phyloP scores from a whole-genome alignment of 2,329 filamentous ascomycete genomes.

The Diplodia intermedia region DNA sequence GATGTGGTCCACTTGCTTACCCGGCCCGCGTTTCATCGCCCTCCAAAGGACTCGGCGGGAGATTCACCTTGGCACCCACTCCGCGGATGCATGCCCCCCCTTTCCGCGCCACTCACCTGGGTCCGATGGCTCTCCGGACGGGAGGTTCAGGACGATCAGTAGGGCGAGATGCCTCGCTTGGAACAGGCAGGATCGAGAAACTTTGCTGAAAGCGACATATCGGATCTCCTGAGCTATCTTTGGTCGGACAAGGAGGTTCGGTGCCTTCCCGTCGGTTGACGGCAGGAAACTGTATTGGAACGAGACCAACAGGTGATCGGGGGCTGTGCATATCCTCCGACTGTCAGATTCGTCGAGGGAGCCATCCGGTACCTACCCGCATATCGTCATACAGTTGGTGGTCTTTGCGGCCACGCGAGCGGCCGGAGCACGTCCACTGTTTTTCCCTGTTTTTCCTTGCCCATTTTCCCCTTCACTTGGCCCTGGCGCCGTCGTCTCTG shows the following conservation, averaged over 20 bases:
- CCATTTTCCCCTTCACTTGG: not conserved
- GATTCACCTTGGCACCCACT: not conserved
- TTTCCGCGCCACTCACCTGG: not conserved
- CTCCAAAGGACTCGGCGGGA: not conserved
- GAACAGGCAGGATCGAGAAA: not conserved
- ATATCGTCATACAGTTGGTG: not conserved
- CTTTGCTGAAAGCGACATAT: not conserved
- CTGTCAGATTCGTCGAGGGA: not conserved
- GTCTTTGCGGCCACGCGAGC: constrained; percentile 20
- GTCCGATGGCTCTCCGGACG: not conserved
- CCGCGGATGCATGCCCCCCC: not conserved
- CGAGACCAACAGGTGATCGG: not conserved
- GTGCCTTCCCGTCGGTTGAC: too few species aligned
- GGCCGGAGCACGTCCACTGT: constrained; percentile 10
- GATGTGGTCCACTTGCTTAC: not conserved
- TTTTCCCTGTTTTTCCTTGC: constrained; percentile 8
- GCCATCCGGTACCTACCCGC: not conserved
- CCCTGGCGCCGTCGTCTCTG: not conserved
- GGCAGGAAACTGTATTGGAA: too few species aligned
- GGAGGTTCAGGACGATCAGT: not conserved
- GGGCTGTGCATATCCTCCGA: constrained; percentile 9
- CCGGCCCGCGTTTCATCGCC: not conserved
- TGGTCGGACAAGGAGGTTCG: not conserved
- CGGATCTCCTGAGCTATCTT: constrained; percentile 10
- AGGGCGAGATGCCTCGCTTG: not conserved